Percentiles rank a stretch among this genome's conserved stretches.
These are phyloP conservation scores for Saccharum officinarum DNA, from an alignment of 176 grass and related monocot species.

Conservation along the genomic window DNA sequence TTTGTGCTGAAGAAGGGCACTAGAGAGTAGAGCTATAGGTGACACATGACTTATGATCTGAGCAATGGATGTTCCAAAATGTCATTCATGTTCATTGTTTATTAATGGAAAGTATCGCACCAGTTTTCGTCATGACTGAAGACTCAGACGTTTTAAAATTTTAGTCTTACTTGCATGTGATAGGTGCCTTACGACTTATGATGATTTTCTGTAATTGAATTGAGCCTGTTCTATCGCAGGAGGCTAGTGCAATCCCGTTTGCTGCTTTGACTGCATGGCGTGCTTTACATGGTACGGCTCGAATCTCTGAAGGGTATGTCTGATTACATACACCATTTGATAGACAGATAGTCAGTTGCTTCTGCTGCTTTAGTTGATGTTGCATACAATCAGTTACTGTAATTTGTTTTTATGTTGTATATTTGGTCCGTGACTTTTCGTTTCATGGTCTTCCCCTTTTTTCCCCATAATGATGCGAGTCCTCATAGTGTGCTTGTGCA, in stretches of 20 bases:
- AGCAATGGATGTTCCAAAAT: not conserved
- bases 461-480: not conserved
- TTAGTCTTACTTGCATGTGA: conserved; percentile 5
- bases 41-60: not conserved
- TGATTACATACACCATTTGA: conserved; percentile 25
- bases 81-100: not conserved
- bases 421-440: not conserved
- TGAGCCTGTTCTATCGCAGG: conserved; percentile 44
- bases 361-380: not conserved
- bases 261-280: conserved; percentile 98
- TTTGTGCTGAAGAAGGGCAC: not conserved
- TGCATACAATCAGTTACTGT: not conserved
- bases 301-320: conserved; percentile 85
- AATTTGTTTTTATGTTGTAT: conserved; percentile 7
- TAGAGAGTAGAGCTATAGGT: not conserved
- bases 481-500: conserved; percentile 8
- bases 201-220: not conserved
- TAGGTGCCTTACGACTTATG: not conserved
- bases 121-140: not conserved
- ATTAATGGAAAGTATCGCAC: not conserved
- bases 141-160: not conserved
- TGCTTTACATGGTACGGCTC: conserved; percentile 83
- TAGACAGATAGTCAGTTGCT: not conserved
- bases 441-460: not conserved
- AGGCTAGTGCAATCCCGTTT: conserved; percentile 94